These are phyloP conservation scores for Beverwykella pulmonaria DNA, from an alignment of 495 filamentous ascomycete species.

Conservation along the genomic window DNA sequence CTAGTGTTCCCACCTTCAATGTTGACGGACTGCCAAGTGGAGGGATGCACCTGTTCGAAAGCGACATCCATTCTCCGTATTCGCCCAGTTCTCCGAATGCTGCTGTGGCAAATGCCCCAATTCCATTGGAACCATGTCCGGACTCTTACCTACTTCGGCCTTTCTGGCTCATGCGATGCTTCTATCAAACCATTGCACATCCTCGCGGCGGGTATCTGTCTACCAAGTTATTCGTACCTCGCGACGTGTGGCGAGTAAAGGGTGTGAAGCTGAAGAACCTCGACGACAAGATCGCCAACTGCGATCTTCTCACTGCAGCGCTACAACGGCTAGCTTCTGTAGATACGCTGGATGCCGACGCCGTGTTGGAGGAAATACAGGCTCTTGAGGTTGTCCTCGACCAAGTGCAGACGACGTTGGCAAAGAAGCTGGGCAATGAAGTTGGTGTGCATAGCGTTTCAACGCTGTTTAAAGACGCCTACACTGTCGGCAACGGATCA, in stretches of 20 bases:
- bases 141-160: constrained; percentile 82
- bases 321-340: constrained; percentile 79
- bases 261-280: constrained; percentile 87
- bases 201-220: constrained; percentile 90
- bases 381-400: constrained; percentile 85
- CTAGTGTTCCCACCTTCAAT: constrained; percentile 61
- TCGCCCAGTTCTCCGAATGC: constrained; percentile 62
- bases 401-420: constrained; percentile 72
- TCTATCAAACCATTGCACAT: constrained; percentile 91
- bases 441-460: constrained; percentile 76
- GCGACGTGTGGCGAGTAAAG: constrained; percentile 91
- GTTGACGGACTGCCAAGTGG: constrained; percentile 59
- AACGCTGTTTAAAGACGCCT: constrained; percentile 68
- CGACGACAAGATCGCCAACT: constrained; percentile 94
- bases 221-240: constrained; percentile 84
- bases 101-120: constrained; percentile 60
- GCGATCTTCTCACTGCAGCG: constrained; percentile 88
- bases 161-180: constrained; percentile 92
- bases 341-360: constrained; percentile 85
- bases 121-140: constrained; percentile 88
- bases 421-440: constrained; percentile 85
- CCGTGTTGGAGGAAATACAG: constrained; percentile 94
- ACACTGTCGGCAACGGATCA: constrained; percentile 50
- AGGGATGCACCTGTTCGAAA: constrained; percentile 83
- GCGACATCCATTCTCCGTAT: constrained; percentile 74